Base-by-base conservation (phyloP, 1,284 basidiomycete species). In the Sporisorium exsertum region DNA sequence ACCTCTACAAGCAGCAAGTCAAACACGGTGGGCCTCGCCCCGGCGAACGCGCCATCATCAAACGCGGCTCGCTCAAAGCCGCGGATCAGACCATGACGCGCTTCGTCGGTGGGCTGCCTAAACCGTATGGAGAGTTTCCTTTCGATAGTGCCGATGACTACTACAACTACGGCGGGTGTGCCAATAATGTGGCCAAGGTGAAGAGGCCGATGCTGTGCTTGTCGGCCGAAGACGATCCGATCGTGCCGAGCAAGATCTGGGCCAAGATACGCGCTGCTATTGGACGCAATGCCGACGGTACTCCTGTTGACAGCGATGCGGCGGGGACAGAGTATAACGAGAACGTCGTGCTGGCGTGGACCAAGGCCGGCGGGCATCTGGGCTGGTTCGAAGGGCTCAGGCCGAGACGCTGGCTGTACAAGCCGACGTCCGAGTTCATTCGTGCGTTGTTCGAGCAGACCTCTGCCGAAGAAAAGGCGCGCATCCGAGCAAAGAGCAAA, bases 191-290 rank as follows among this genome's bases (percentile, higher is more conserved):
- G 5, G 33, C 35, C 15, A 49, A 76, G 15, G 79, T 86, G 29
- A 55, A 73, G 27, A 71, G 86, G 1, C 87, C 86, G 0, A 60
- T 92, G 81, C 88, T 99, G 9, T 91, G 92, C 10, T 89, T 99
- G 77, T 96, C 94, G 83, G 90, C 96, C 1, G 90, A 90, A 43
- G 95, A 99, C 86, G 96, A 99, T 86, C 97, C 97, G 2, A 88
- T 90, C 53, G 91, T 98, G 26, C 91, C 87, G 0, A 47, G 50
- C 40, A 50, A 54, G 63, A 67, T 69, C 43, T 78, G 69, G 57
- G 20, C 40, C 2, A 69, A 68, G 42, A 70, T 82, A 13, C 45
- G 71, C 9, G 61, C 65, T 27, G 63, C 64, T 7, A 80, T 82
- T 26, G 81, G 80, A 2, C 45, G 65, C 13, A 57, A 79, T 5